Conservation (phyloP, 257 asterid species). For the Solanum tarijense region DNA sequence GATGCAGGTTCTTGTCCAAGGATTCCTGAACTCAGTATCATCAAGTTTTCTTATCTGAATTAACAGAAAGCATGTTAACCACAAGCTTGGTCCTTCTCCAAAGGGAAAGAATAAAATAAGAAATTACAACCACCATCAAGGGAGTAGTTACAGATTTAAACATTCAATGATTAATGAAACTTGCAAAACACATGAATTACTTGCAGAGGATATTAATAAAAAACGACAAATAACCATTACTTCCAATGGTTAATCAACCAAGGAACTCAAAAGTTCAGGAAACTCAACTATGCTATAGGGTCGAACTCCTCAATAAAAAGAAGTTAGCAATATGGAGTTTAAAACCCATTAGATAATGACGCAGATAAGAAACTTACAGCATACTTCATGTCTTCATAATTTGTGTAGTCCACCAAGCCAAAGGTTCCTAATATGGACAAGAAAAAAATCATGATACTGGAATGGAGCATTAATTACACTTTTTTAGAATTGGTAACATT, state of each 20-base stretch:
- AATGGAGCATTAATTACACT: too few species aligned
- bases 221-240: neutral
- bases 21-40: constrained; percentile 48
- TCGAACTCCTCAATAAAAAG: neutral
- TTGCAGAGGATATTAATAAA: neutral
- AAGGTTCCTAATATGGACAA: constrained; percentile 55
- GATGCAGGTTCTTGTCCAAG: constrained; percentile 86
- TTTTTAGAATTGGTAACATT: too few species aligned
- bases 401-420: constrained; percentile 91
- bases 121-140: neutral
- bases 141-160: neutral
- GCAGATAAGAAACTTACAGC: constrained; percentile 53
- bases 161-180: neutral
- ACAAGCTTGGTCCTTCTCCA: too few species aligned
- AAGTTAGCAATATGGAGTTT: neutral
- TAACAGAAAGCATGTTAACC: neutral
- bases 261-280: neutral
- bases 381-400: constrained; percentile 93
- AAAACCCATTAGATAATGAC: neutral
- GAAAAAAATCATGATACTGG: too few species aligned
- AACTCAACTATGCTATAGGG: neutral
- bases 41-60: constrained; percentile 86
- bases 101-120: too few species aligned
- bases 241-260: neutral
- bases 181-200: neutral